Base-by-base conservation (phyloP, 1,284 basidiomycete genomes). In the Cryptococcus jaspeensis region DNA sequence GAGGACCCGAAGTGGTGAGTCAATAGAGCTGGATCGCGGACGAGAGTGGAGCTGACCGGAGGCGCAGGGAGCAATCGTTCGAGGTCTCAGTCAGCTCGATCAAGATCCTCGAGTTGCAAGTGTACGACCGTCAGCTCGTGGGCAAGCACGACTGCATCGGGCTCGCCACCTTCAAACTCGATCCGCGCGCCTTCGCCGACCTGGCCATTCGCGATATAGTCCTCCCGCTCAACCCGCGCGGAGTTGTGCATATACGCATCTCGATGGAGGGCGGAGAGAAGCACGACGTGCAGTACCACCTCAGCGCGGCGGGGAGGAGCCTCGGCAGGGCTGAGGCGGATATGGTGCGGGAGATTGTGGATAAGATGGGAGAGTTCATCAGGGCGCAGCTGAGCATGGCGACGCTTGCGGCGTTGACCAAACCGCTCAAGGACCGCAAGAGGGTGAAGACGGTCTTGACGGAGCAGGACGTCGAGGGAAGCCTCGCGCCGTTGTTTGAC, bases 81-180 rank as follows among this genome's bases (percentile, higher is more conserved):
- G 74, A 77, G 45, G 50, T 75, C 23, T 62, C 66, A 1, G 64
- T 75, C 18, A 61, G 58, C 28, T 43, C 55, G 1, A 46, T 64
- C 46, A 74, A 71, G 41, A 52, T 54, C 8, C 64, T 76, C 38
- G 76, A 78, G 50, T 50, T 79, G 4, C 52, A 61, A 1, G 66
- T 65, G 3, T 74, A 59, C 45, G 73, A 77, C 56, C 71, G 76
- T 38, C 64, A 70, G 23, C 66, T 77, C 2, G 74, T 77, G 16
- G 77, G 77, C 50, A 75, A 75, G 48, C 76, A 78, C 56, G 73
- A 77, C 32, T 38, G 59, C 9, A 69, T 78, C 32, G 77, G 77
- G 7, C 44, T 59, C 0, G 45, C 66, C 0, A 57, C 62, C 0
- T 67, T 78, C 69, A 71, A 66, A 48, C 69, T 78, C 44, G 73